Base-by-base conservation (phyloP, 495 filamentous ascomycete species). In the Tricharina praecox region DNA sequence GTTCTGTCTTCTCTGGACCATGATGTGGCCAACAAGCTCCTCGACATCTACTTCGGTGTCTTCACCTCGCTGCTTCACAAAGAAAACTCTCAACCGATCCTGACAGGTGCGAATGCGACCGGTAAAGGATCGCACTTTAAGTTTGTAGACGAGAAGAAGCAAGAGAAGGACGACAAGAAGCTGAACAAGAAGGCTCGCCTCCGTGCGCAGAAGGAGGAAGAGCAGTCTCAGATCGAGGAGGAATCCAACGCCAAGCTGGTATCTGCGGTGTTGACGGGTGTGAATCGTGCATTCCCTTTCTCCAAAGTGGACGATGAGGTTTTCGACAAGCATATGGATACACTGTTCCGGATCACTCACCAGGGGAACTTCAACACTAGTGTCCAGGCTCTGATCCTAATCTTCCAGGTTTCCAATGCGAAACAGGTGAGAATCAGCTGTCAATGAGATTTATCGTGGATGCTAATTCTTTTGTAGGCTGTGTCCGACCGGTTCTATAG, bases 351-450 rank as follows among this genome's bases (percentile, higher is more conserved):
- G 53, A 87, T 97, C 52, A 92, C 90, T 0, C 88, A 97, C 63
- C 95, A 90, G 0, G 85, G 90, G 10, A 97, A 96, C 61, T 96
- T 97, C 70, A 96, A 95, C 67, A 97, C 92, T 5, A 87, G 85
- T 59, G 82, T 97, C 23, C 90, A 96, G 63, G 90, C 90, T 26
- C 68, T 97, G 47, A 83, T 93, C 77, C 68, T 97, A 45, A 90
- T 97, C 51, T 90, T 95, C 61, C 92, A 96, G 62, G 73, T 97
- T 23, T 80, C 83, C 3, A 64, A 75, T 13, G 73, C 81, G 5
- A 85, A 92, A 59, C 76, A 88, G 60, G 68, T 74, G 50, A 46
- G 43, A 32, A 28, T 23, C 9, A n/a, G 18, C 21, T 3, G n/a
- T 16, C 8, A 7, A 9, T 7, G 16, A 48, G 20, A 26, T 19